Base-by-base conservation (phyloP, 2,329 filamentous ascomycete genomes). In the Fusarium chlamydosporum region DNA sequence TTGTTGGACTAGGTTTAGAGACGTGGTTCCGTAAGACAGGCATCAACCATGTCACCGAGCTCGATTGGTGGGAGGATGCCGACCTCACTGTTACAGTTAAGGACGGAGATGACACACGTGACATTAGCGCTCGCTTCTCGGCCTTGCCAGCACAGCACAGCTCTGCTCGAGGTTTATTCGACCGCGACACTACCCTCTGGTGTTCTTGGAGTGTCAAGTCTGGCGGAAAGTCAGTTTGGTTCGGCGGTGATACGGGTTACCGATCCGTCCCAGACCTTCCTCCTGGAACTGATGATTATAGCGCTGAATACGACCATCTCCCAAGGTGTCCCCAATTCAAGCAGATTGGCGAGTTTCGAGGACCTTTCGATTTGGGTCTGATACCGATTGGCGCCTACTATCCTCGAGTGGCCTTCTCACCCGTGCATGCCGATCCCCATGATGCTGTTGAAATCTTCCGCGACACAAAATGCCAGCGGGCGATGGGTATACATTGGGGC, bases 21-120 rank as follows among this genome's bases (percentile, higher is more conserved):
- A 82, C 86, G 47, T 97, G 94, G 94, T 97, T 98, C 78, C 82
- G 84, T 46, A 81, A 84, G 5, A 84, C 84, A 27, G 93, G 92
- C 2, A 87, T 97, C 55, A 68, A 86, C 2, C 92, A 93, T 61
- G 90, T 95, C 42, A 96, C 93, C 0, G 94, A 97, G 81, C 79
- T 97, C 74, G 95, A 98, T 80, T 97, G 95, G 95, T 97, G 95
- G 95, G 90, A 97, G 72, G 90, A 92, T 67, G 86, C 89, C 7
- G 89, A 95, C 47, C 79, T 97, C n/a, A 88, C 82, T 0, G 80
- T 97, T 27, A 67, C 72, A 34, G 67, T 74, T 20, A 65, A 75
- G 40, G 75, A 79, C 5, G 76, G 74, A 33, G 73, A 69, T n/a
- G 61, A 67, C 10, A 72, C 76, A 20, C 72, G 74, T 12, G 70